These are phyloP conservation scores for Cladorrhinum samala DNA, from an alignment of 495 filamentous ascomycete species.

Conservation along the genomic window DNA sequence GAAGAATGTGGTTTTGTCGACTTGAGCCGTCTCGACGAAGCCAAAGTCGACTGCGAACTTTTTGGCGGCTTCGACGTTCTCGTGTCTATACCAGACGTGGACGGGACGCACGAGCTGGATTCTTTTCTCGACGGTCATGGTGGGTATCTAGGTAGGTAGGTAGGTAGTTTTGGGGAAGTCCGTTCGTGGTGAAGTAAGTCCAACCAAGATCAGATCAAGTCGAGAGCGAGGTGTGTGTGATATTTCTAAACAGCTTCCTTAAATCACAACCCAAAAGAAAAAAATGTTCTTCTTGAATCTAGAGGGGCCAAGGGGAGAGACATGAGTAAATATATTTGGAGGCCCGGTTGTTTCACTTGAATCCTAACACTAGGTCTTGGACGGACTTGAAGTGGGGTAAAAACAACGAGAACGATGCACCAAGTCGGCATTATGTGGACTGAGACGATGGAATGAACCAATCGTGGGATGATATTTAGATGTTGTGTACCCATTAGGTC, in stretches of 20 bases:
- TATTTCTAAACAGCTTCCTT: too few species aligned
- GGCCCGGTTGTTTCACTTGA: background rate
- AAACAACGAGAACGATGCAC: background rate
- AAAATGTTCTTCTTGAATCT: too few species aligned
- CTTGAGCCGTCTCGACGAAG: conserved; percentile 39
- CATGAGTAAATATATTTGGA: background rate
- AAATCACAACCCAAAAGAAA: background rate
- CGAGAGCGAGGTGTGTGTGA: too few species aligned
- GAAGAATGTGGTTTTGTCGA: conserved; percentile 49
- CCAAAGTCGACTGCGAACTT: conserved; percentile 54
- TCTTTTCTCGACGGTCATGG: conserved; percentile 23
- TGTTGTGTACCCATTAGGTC: too few species aligned
- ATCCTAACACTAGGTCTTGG: background rate
- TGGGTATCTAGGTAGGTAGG: background rate
- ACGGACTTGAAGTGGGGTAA: background rate
- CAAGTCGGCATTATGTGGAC: too few species aligned
- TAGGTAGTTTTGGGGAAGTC: too few species aligned
- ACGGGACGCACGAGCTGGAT: conserved; percentile 49
- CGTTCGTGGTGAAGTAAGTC: too few species aligned
- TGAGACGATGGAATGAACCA: too few species aligned
- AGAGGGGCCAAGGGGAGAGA: background rate
- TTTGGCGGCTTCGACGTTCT: conserved; percentile 40
- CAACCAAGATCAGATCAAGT: too few species aligned
- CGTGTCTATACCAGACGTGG: conserved; percentile 54
- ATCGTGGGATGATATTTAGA: too few species aligned